Evolutionary conservation across 2,329 filamentous ascomycete species (phyloP).

Genomic region (Xylaria polymorpha): DNA sequence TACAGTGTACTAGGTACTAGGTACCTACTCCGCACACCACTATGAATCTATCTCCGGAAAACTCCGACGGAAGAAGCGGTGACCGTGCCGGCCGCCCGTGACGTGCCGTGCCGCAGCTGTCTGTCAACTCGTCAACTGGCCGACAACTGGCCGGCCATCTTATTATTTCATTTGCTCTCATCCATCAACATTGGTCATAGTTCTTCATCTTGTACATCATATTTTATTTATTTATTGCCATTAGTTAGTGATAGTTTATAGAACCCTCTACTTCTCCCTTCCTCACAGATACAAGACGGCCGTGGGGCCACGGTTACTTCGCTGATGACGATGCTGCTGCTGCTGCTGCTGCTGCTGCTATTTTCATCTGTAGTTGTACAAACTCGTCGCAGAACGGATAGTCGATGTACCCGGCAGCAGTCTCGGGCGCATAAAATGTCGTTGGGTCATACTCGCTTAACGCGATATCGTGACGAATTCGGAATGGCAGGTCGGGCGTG

Average conservation of each 20-base stretch:
- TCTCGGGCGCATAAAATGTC: conserved; percentile 56
- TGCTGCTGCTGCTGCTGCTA: too few relatives aligned
- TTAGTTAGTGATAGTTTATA: too few relatives aligned
- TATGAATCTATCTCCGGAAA: background rate
- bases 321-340: too few relatives aligned
- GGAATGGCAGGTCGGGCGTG: conserved; percentile 61
- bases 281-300: too few relatives aligned
- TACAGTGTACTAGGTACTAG: too few relatives aligned
- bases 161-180: too few relatives aligned
- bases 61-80: background rate
- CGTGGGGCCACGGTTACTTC: background rate
- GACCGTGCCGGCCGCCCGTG: background rate
- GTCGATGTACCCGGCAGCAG: conserved; percentile 53
- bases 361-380: conserved; percentile 4
- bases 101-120: background rate
- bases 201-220: too few relatives aligned
- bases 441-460: conserved; percentile 58
- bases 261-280: too few relatives aligned
- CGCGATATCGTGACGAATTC: conserved; percentile 56
- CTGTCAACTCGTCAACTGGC: background rate
- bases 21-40: too few relatives aligned
- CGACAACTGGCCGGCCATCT: background rate
- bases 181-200: too few relatives aligned
- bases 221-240: too few relatives aligned
- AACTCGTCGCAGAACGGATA: conserved; percentile 51